phyloP scores from a whole-genome alignment of 2,329 filamentous ascomycete genomes.

The Aspergillus awamori region DNA sequence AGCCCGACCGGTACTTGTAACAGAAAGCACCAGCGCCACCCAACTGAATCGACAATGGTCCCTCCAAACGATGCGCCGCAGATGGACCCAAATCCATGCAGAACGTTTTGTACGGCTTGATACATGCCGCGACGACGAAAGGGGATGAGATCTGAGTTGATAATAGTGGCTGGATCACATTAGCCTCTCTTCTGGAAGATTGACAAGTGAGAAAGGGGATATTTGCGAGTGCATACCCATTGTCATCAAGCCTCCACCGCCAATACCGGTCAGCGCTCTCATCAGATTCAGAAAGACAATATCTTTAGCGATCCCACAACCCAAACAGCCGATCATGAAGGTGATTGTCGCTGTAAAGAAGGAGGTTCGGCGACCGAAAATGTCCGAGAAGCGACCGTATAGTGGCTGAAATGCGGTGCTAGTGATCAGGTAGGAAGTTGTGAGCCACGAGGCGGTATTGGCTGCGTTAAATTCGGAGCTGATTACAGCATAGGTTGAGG shows the following conservation, averaged over 20 bases:
- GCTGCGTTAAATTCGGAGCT: constrained; percentile 54
- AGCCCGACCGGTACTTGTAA: constrained; percentile 64
- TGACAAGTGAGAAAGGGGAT: background rate
- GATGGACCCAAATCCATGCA: constrained; percentile 65
- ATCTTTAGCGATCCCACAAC: constrained; percentile 68
- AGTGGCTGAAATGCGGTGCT: constrained; percentile 71
- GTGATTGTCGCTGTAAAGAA: constrained; percentile 66
- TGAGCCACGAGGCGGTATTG: constrained; percentile 53
- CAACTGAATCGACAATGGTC: constrained; percentile 47
- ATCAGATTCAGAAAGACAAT: constrained; percentile 73
- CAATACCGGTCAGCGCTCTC: constrained; percentile 70
- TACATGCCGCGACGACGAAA: constrained; percentile 73
- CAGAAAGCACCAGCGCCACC: constrained; percentile 58
- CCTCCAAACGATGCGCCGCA: constrained; percentile 54
- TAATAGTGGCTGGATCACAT: constrained; percentile 58
- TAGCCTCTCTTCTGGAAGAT: background rate
- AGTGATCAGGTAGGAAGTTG: constrained; percentile 67
- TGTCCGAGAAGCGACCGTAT: constrained; percentile 72
- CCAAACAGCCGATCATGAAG: constrained; percentile 67
- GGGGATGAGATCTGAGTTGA: constrained; percentile 73
- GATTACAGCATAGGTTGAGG: constrained; percentile 47
- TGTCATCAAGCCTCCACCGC: constrained; percentile 71
- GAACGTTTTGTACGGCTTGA: constrained; percentile 65
- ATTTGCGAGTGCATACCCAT: constrained; percentile 48
- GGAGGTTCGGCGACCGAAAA: constrained; percentile 61